phyloP scores from a whole-genome alignment of 306 rosid species.

The Quillaja saponaria region DNA sequence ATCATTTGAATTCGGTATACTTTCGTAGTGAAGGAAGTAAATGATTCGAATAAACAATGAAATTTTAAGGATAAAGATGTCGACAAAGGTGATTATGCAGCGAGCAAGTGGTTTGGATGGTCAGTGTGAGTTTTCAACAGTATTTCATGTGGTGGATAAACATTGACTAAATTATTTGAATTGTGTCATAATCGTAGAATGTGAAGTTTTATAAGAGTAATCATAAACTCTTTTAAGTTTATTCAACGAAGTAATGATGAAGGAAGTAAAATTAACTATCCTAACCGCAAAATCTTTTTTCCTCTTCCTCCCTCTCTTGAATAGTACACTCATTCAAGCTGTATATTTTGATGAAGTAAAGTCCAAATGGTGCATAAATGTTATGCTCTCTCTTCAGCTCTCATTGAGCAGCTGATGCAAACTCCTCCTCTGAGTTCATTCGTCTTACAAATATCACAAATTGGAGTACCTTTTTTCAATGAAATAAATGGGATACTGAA shows the following conservation, averaged over 20 bases:
- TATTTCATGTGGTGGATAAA: slow-evolving; percentile 24
- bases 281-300: slow-evolving; percentile 35
- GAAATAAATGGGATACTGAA: too few relatives aligned
- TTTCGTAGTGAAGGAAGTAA: too few relatives aligned
- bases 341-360: slow-evolving; percentile 28
- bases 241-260: slow-evolving; percentile 27
- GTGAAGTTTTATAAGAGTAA: slow-evolving; percentile 26
- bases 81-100: slow-evolving; percentile 30
- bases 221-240: slow-evolving; percentile 20
- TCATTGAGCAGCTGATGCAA: background rate
- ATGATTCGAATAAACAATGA: slow-evolving; percentile 6
- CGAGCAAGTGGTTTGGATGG: slow-evolving; percentile 1
- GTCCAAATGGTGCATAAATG: slow-evolving; percentile 26
- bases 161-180: slow-evolving; percentile 21
- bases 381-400: slow-evolving; percentile 3
- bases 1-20: slow-evolving; percentile 8
- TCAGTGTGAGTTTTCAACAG: background rate
- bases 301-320: slow-evolving; percentile 17
- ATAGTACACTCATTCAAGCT: background rate
- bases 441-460: slow-evolving; percentile 5
- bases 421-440: slow-evolving; percentile 6
- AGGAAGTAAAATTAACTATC: slow-evolving; percentile 26
- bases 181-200: slow-evolving; percentile 39
- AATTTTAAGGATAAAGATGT: slow-evolving; percentile 13
- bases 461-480: background rate